Conservation (phyloP, 2,329 filamentous ascomycete genomes). For the Fusarium papillatum region DNA sequence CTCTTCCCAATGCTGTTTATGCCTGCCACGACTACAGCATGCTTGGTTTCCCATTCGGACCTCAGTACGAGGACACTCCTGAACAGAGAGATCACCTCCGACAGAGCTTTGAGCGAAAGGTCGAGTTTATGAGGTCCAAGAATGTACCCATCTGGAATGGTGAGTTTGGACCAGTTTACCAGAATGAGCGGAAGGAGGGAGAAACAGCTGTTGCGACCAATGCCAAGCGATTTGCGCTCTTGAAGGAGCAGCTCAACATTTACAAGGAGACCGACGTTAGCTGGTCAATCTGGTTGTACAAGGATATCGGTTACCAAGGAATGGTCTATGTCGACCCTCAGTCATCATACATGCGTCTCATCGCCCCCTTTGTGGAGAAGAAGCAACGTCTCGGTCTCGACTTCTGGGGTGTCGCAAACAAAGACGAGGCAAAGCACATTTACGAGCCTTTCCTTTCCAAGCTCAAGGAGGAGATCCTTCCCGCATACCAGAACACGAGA, state of each 20-base stretch:
- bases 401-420: slow-evolving; percentile 61
- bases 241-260: slow-evolving; percentile 56
- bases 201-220: slow-evolving; percentile 53
- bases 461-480: slow-evolving; percentile 57
- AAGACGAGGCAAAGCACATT: slow-evolving; percentile 49
- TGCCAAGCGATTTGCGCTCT: slow-evolving; percentile 54
- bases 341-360: slow-evolving; percentile 63
- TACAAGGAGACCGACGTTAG: slow-evolving; percentile 53
- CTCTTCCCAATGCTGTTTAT: slow-evolving; percentile 64
- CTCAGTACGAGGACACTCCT: slow-evolving; percentile 54
- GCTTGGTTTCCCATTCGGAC: slow-evolving; percentile 61
- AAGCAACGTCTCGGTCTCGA: slow-evolving; percentile 67
- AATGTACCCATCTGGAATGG: slow-evolving; percentile 62
- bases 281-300: slow-evolving; percentile 74
- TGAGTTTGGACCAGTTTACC: slow-evolving; percentile 67
- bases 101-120: slow-evolving; percentile 56
- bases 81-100: slow-evolving; percentile 59
- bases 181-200: slow-evolving; percentile 51
- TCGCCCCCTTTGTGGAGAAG: slow-evolving; percentile 67
- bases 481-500: slow-evolving; percentile 55
- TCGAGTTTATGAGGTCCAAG: slow-evolving; percentile 56
- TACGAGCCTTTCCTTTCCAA: slow-evolving; percentile 56
- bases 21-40: slow-evolving; percentile 66
- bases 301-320: slow-evolving; percentile 69
- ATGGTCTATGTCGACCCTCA: slow-evolving; percentile 64